A percentile compares a stretch with the other conserved stretches of the same genome.
Conservation (phyloP, 176 grass and related monocot genomes). For the Melocanna baccifera region DNA sequence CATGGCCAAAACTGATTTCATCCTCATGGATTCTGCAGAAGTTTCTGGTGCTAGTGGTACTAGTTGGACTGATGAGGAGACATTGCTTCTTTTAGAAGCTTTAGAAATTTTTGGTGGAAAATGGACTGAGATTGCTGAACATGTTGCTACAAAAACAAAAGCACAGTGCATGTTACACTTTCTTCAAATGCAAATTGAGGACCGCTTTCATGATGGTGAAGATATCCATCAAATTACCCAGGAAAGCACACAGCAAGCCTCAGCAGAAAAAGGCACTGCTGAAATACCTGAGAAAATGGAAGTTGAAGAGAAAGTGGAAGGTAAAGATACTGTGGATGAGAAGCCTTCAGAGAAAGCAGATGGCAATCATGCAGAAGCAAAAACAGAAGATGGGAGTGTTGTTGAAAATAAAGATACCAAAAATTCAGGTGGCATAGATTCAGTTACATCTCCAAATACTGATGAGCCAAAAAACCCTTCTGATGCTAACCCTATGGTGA, state of each 20-base stretch:
- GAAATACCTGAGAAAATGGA: conserved; percentile 60
- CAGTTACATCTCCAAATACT: conserved; percentile 29
- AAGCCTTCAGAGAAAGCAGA: conserved; percentile 53
- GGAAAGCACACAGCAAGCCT: conserved; percentile 36
- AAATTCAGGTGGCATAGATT: conserved; percentile 42
- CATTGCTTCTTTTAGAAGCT: conserved; percentile 93
- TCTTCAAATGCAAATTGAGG: conserved; percentile 98
- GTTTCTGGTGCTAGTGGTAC: conserved; percentile 83
- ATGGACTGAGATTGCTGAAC: conserved; percentile 98
- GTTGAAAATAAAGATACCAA: conserved; percentile 52
- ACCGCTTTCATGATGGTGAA: conserved; percentile 63
- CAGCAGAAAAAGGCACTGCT: conserved; percentile 39
- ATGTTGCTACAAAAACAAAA: conserved; percentile 99
- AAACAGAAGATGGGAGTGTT: conserved; percentile 33
- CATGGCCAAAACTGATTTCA: conserved; percentile 94
- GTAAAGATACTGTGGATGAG: conserved; percentile 37
- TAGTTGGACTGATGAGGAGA: conserved; percentile 98
- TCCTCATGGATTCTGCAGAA: conserved; percentile 93
- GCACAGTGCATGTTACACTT: conserved; percentile 92
- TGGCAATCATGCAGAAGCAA: conserved; percentile 32
- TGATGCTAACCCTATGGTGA: conserved; percentile 38
- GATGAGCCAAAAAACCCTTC: conserved; percentile 45
- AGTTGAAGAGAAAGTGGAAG: conserved; percentile 61
- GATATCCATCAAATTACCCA: conserved; percentile 41
- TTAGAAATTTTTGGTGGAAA: conserved; percentile 97